phyloP scores from a whole-genome alignment of 805 yeast genomes.

The Monosporozyma yasuniensis region DNA sequence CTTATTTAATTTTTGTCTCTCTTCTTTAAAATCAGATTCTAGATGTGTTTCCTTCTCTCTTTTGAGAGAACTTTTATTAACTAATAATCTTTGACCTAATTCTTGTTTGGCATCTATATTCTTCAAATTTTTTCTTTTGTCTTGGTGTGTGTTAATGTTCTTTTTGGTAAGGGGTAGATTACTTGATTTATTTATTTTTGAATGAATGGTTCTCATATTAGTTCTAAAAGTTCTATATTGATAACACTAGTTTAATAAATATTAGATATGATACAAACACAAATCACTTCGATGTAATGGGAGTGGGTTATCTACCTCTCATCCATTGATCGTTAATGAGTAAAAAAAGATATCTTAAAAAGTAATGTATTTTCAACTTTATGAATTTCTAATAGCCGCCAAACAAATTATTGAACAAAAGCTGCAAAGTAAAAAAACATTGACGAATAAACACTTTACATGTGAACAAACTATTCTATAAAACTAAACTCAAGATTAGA shows the following conservation, averaged over 20 bases:
- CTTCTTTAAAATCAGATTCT: neutral
- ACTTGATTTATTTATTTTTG: neutral
- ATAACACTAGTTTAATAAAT: neutral
- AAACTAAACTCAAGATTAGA: no score
- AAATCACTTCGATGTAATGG: neutral
- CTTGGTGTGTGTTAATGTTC: neutral
- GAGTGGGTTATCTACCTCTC: no score
- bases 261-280: neutral
- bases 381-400: neutral
- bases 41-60: neutral
- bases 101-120: no score
- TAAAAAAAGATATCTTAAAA: no score
- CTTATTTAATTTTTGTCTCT: no score
- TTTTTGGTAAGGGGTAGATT: neutral
- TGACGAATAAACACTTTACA: no score
- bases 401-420: neutral
- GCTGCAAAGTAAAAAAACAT: neutral
- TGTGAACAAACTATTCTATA: no score
- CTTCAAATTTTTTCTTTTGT: neutral
- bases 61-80: constrained; percentile 1
- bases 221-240: no score
- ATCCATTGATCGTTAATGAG: no score
- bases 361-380: no score
- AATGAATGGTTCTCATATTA: neutral
- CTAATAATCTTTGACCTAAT: neutral